Conservation (phyloP, 164 flowering plant genomes). For the Vitis labrusca region DNA sequence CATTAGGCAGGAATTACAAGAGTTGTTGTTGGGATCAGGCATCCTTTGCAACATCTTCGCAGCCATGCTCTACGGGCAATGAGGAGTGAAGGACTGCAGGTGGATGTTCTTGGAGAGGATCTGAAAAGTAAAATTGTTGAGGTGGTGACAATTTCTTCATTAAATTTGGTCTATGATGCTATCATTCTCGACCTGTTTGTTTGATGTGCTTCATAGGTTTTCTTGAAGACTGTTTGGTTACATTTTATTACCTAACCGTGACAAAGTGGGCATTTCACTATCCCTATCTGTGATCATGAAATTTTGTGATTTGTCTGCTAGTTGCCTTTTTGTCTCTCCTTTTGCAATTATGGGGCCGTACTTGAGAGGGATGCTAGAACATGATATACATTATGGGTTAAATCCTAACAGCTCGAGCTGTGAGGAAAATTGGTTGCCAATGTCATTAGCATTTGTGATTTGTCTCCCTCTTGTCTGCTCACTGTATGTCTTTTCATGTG, state of each 20-base stretch:
- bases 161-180: neutral
- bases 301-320: no score
- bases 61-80: constrained; percentile 75
- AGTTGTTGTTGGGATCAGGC: constrained; percentile 87
- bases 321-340: no score
- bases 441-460: no score
- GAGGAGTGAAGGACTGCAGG: constrained; percentile 74
- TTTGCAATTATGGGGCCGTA: no score
- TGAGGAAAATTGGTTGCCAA: no score
- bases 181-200: neutral
- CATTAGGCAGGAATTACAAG: constrained; percentile 87
- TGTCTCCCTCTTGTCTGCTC: no score
- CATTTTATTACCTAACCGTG: neutral
- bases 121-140: constrained; percentile 65
- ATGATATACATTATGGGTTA: no score
- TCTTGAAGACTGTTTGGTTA: neutral
- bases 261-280: no score
- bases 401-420: no score
- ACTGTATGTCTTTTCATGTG: no score
- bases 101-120: constrained; percentile 94
- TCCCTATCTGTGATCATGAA: no score
- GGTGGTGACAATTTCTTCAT: constrained; percentile 33
- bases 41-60: constrained; percentile 82
- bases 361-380: no score
- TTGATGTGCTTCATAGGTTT: neutral